A percentile compares a stretch with the other conserved stretches of the same genome.
These are phyloP conservation scores for Trifolium pratense DNA, from an alignment of 306 rosid species.

Conservation along the genomic window DNA sequence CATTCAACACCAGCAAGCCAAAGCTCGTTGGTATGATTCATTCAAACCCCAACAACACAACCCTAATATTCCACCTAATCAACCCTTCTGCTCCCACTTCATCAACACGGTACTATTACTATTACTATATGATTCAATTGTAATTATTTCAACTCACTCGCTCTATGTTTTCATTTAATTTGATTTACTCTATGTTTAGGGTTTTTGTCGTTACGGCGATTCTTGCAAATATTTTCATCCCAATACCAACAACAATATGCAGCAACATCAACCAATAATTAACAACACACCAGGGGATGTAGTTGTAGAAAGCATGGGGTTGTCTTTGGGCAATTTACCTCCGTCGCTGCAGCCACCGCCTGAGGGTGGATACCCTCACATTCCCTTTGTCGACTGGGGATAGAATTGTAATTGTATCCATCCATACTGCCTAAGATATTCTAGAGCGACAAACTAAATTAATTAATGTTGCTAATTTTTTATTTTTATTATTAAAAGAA, in stretches of 20 bases:
- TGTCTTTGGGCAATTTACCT: constrained; percentile 73
- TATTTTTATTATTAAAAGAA: too few species aligned
- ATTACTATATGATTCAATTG: too few species aligned
- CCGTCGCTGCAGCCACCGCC: constrained; percentile 78
- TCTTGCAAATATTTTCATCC: constrained; percentile 84
- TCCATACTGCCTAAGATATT: too few species aligned
- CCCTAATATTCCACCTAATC: constrained; percentile 9
- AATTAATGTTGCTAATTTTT: too few species aligned
- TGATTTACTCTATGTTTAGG: constrained; percentile 40
- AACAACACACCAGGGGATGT: constrained; percentile 44
- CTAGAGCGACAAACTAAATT: too few species aligned
- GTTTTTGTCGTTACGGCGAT: constrained; percentile 74
- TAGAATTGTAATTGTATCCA: constrained; percentile 3
- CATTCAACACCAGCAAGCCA: constrained; percentile 73
- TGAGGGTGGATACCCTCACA: constrained; percentile 59
- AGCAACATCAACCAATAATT: constrained; percentile 20
- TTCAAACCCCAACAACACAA: constrained; percentile 43
- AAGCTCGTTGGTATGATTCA: constrained; percentile 90
- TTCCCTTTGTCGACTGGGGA: constrained; percentile 76
- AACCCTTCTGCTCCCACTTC: constrained; percentile 68
- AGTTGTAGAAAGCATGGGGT: constrained; percentile 52
- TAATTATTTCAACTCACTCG: background rate
- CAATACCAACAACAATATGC: constrained; percentile 12
- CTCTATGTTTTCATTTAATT: too few species aligned
- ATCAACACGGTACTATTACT: constrained; percentile 56